phyloP scores from a whole-genome alignment of 2,329 filamentous ascomycete species.

The Penicillium oxalicum region DNA sequence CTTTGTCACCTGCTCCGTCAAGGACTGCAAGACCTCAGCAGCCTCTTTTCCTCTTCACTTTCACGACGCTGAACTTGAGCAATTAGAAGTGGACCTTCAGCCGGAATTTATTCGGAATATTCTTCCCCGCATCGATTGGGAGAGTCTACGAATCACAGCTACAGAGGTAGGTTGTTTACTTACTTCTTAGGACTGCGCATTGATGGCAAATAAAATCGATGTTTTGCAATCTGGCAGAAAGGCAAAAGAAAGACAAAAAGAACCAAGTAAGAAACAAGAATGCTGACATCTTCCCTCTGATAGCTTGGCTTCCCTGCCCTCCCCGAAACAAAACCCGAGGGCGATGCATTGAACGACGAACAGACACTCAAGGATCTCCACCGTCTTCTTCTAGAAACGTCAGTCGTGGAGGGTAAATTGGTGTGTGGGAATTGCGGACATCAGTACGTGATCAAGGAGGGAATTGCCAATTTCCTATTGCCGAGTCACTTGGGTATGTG shows the following conservation, averaged over 20 bases:
- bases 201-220: no score
- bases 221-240: no score
- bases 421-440: conserved; percentile 89
- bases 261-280: neutral
- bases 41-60: conserved; percentile 86
- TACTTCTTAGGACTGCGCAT: no score
- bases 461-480: conserved; percentile 91
- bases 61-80: conserved; percentile 82
- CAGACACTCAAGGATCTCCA: conserved; percentile 73
- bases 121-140: conserved; percentile 82
- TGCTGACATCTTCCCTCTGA: neutral
- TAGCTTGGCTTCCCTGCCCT: conserved; percentile 75
- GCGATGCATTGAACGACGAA: conserved; percentile 59
- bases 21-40: conserved; percentile 78
- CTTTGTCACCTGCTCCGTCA: conserved; percentile 93
- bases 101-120: conserved; percentile 76
- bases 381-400: conserved; percentile 77
- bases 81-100: conserved; percentile 76
- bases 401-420: conserved; percentile 80
- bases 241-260: neutral
- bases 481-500: conserved; percentile 71
- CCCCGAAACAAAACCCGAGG: conserved; percentile 58
- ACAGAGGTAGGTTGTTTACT: conserved; percentile 48
- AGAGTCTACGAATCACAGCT: conserved; percentile 66
- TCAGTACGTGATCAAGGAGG: conserved; percentile 90